Evolutionary conservation across 148 eudicot species (phyloP), one percentile per base, ranked within the genome.

Genomic region (Fagopyrum esculentum): DNA sequence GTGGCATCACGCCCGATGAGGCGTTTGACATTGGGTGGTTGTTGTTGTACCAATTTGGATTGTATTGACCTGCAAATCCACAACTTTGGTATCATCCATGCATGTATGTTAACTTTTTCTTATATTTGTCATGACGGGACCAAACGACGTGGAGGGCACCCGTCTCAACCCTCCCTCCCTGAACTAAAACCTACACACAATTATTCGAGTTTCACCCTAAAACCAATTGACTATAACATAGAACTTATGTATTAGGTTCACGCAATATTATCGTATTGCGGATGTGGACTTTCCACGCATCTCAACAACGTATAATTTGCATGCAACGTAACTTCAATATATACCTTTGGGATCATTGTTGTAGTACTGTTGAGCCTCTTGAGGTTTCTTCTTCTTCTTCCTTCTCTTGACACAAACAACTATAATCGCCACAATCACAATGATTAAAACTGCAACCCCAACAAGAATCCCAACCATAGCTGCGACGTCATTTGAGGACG

Each of bases 341-440:
- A 16, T 57, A 57, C 63, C 71, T 40, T 66, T 40, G 12, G 71
- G 8, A 43, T 43, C 71, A 15, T 66, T 66, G 22, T 66, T 66
- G 10, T 43, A 13, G 19, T 22, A 22, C 26, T 22, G 26, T 22
- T 22, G 26, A 22, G 26, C 26, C 26, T 22, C 26, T 22, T 22
- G 26, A 22, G 26, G 26, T 22, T 22, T n/a, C 70, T 64, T 64
- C 45, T 63, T 30, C 16, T 66, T 66, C 71, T 66, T 64, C 46
- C 15, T 12, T 46, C 19, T 40, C 71, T 15, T 66, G 3, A 0
- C 2, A 40, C 71, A 66, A 66, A 43, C 10, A 66, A 40, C 17
- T 4, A 40, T 12, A 8, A 66, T 43, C 46, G 71, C 71, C 9
- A 66, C 19, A 43, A 66, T 6, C 19, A 66, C 13, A 40, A 66